These are phyloP conservation scores for Laburnicola sp. DNA, from an alignment of 2,329 filamentous ascomycete genomes.

Conservation along the genomic window DNA sequence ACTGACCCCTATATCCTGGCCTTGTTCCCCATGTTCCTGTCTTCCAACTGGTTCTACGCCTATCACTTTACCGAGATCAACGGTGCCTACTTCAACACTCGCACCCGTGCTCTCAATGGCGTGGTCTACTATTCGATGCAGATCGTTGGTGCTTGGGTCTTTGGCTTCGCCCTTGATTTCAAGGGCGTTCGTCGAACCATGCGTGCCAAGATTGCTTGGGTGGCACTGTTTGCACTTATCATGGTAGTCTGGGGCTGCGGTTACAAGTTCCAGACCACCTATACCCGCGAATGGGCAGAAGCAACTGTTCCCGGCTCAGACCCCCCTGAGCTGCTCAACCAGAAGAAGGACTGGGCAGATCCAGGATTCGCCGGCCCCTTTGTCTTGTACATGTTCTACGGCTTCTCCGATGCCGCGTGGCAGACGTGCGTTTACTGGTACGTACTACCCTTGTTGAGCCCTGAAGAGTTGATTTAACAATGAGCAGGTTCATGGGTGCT, in stretches of 20 bases:
- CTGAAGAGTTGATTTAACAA: constrained; percentile 8
- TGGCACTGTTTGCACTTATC: constrained; percentile 66
- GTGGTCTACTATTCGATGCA: constrained; percentile 75
- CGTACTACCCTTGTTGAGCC: too few relatives aligned
- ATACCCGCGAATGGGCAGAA: constrained; percentile 50
- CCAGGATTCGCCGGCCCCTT: constrained; percentile 73
- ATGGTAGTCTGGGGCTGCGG: constrained; percentile 80
- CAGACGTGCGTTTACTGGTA: constrained; percentile 87
- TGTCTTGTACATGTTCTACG: constrained; percentile 86
- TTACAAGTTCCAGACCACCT: constrained; percentile 71
- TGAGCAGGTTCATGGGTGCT: constrained; percentile 77
- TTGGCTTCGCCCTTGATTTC: constrained; percentile 69
- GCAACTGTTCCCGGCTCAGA: constrained; percentile 15
- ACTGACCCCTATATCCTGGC: constrained; percentile 70
- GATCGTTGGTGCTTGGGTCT: constrained; percentile 70
- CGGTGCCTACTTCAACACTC: constrained; percentile 66
- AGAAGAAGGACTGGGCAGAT: constrained; percentile 64
- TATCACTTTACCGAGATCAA: constrained; percentile 77
- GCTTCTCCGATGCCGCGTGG: constrained; percentile 83
- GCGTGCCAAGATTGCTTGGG: constrained; percentile 66
- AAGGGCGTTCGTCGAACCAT: constrained; percentile 59
- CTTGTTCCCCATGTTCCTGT: constrained; percentile 78
- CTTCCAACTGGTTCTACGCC: constrained; percentile 76
- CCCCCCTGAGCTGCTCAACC: constrained; percentile 12
- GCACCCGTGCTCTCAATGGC: constrained; percentile 72